Evolutionary conservation across 495 filamentous ascomycete species (phyloP), one percentile per base, ranked within the genome.

Genomic region (Neurospora discreta): DNA sequence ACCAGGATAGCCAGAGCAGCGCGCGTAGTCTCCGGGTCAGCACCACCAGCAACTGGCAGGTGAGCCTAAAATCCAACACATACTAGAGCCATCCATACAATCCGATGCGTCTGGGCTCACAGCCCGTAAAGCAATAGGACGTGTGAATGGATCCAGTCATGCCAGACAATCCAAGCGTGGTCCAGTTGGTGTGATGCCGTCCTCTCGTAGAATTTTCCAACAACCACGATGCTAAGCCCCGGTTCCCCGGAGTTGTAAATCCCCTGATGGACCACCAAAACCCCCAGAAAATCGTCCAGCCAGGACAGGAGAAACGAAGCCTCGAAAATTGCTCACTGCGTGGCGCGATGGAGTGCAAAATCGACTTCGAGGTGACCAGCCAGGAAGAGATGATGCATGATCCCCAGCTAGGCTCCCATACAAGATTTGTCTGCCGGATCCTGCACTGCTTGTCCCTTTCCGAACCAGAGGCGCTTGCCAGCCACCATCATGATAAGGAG

Each of bases 401-500:
- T 44, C 75, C 71, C 71, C 72, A 74, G 73, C 71, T 73, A 44
- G 42, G 42, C 42, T 44, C 42, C 18, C 52, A 40, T 15, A 13
- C 58, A 68, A 68, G 74, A 74, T 70, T 42, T 41, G 39, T 58
- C 68, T 74, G 75, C 73, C 71, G 69, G 74, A 75, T 42, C 73
- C 73, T 76, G 73, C 74, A 73, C 76, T 68, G 43, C 41, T 40
- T 58, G 76, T 20, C 65, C 73, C 69, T 40, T 18, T 70, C 70
- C 71, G 40, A 8, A 78, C 74, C 77, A 70, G 70, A 75, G 81
- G 83, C 75, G 85, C 84, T 86, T 87, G 85, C 86, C 85, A 87
- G 85, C 85, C 84, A 78, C 78, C 81, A 71, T 73, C 46, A 73
- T 76, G 78, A 80, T 78, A 71, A 77, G 78, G 33, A 73, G 75